Base-by-base conservation (phyloP, 352 stramenopile species). In the Globisporangium rhizosaccharum region DNA sequence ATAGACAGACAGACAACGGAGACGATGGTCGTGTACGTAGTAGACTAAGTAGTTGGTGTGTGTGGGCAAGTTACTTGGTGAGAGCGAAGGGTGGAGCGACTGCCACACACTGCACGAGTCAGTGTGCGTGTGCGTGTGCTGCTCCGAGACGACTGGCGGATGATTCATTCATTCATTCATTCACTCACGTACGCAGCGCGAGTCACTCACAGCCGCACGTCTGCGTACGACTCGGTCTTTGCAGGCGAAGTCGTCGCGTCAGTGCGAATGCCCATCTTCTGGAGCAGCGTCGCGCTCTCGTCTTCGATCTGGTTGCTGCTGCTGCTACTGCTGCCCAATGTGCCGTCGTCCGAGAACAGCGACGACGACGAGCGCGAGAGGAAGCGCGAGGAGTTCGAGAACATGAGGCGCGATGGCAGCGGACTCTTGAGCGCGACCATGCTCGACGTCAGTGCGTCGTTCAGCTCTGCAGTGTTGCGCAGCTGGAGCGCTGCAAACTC, bases 401-500 rank as follows among this genome's bases (percentile, higher is more conserved):
- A 66, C 50, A 74, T 73, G 60, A 75, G 37, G 25, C 73, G 66
- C 56, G 66, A 56, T 30, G 77, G 67, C 53, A 88, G 56, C 18
- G 75, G 70, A 18, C 61, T 67, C 50, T 82, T 71, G 14, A 90
- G 70, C 50, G 76, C 59, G 50, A 57, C 62, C 26, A 47, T 70
- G 59, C 74, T 86, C 58, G 77, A 67, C 15, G 59, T 53, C 28
- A 87, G 67, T 41, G 86, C 71, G 15, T 68, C 74, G 50, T 69
- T 70, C 6, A 90, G 61, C 68, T 90, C 78, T 39, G 73, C 65
- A 11, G 68, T 72, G 65, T 73, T 72, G 57, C 71, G 72, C 55
- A 72, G 26, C 61, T 88, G 81, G 41, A 88, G 51, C 58, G 76
- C 64, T 0, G 79, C 75, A 53, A 92, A 94, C 59, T 89, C 74